Conservation (phyloP, 371 early-diverging fungal genomes). For the Mortierella sp. region DNA sequence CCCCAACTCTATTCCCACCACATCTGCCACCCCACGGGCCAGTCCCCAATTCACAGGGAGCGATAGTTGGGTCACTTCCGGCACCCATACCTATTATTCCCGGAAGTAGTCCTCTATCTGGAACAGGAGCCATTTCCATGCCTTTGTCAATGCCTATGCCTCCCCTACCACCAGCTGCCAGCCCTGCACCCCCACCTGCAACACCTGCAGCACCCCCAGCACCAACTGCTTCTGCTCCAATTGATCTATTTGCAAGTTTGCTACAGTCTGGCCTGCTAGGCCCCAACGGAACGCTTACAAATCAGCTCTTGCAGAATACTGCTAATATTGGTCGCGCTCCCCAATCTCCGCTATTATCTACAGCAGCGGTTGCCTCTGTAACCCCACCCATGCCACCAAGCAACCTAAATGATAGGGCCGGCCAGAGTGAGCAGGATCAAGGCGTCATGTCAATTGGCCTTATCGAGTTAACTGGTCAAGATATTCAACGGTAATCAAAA, state of each 20-base stretch:
- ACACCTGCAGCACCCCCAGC: slow-evolving; percentile 17
- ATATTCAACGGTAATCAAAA: slow-evolving; percentile 48
- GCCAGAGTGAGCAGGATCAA: slow-evolving; percentile 27
- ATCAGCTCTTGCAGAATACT: slow-evolving; percentile 27
- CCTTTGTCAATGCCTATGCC: slow-evolving; percentile 16
- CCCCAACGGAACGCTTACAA: slow-evolving; percentile 38
- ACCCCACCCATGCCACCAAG: slow-evolving; percentile 9
- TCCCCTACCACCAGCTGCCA: slow-evolving; percentile 8
- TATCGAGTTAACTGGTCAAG: slow-evolving; percentile 57
- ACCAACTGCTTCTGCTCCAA: slow-evolving; percentile 35
- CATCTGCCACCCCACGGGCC: slow-evolving; percentile 32
- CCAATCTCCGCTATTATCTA: slow-evolving; percentile 24
- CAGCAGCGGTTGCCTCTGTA: slow-evolving; percentile 10
- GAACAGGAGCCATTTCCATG: slow-evolving; percentile 15
- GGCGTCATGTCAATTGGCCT: slow-evolving; percentile 47
- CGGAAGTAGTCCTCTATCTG: slow-evolving; percentile 8
- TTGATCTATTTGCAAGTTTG: slow-evolving; percentile 52
- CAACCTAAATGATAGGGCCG: slow-evolving; percentile 12
- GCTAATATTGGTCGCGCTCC: slow-evolving; percentile 29
- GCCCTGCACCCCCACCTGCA: slow-evolving; percentile 6
- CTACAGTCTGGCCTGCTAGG: slow-evolving; percentile 56
- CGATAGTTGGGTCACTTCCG: slow-evolving; percentile 17
- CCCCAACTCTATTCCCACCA: slow-evolving; percentile 18
- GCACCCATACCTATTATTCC: slow-evolving; percentile 19
- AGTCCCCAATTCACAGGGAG: slow-evolving; percentile 13